Base-by-base conservation (phyloP, 202 grass and related monocot genomes). In the Schoenoplectus tabernaemontani region DNA sequence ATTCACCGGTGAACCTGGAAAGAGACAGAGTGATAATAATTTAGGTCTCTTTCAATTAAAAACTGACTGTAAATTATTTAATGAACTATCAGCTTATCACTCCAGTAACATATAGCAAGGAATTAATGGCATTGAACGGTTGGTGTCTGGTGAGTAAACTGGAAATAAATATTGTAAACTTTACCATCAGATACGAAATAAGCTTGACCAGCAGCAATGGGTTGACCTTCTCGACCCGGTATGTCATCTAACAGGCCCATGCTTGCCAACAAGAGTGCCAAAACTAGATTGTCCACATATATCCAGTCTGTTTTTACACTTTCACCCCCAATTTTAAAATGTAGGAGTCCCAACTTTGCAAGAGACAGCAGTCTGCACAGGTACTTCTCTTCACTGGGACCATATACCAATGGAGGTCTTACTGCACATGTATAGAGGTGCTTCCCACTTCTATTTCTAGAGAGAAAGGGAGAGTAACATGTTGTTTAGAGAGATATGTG, bases 161-260 rank as follows among this genome's bases (percentile, higher is more conserved):
- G 9, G 66, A 70, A 4, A 70, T 5, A 70, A 47, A 24, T 42
- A 70, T 28, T 28, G 69, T 33, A 33, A 73, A 42, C 4, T 24
- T 74, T 87, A 87, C 86, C 86, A 77, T 87, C 86, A 68, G 76
- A 80, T 59, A 87, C 83, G 34, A 87, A 87, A 84, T 87, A 87
- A n/a, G 77, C 57, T 57, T 87, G 86, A 50, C 86, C 86, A 16
- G 86, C 86, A 1, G 86, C 76, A 42, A 87, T 46, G 37, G 77
- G 82, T 12, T 68, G 76, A 10, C 76, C 86, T 81, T 78, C 81
- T 84, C 82, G 78, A 12, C 82, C 76, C 7, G 82, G 75, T 72
- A 87, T 84, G n/a, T 84, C 82, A 65, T 87, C 82, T 39, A 87
- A 81, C 59, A 87, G 68, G 64, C 86, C 86, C 86, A 87, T 87